These are phyloP conservation scores for Tolypocladium sp. DNA, from an alignment of 2,329 filamentous ascomycete genomes.

Conservation along the genomic window DNA sequence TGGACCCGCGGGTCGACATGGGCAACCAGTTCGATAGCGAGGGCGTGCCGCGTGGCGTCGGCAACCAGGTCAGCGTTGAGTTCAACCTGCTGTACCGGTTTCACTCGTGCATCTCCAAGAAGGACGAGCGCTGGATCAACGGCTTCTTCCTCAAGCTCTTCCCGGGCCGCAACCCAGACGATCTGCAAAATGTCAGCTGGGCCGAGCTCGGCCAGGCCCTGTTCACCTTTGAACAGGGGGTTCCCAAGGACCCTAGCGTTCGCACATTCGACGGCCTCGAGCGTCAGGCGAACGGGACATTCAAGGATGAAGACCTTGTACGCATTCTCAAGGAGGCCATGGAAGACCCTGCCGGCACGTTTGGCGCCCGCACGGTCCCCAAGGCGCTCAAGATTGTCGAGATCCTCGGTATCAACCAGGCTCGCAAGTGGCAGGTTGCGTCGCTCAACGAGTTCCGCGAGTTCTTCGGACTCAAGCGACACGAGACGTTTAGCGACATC, in stretches of 20 bases:
- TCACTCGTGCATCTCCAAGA: slow-evolving; percentile 51
- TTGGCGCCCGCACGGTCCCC: slow-evolving; percentile 51
- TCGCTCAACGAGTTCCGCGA: slow-evolving; percentile 57
- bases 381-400: slow-evolving; percentile 51
- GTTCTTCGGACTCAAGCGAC: slow-evolving; percentile 50
- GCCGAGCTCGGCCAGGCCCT: slow-evolving; percentile 28
- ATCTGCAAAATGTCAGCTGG: slow-evolving; percentile 22
- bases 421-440: slow-evolving; percentile 50
- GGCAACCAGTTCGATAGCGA: slow-evolving; percentile 34
- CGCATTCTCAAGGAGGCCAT: slow-evolving; percentile 47
- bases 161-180: slow-evolving; percentile 14
- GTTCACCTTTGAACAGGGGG: slow-evolving; percentile 25
- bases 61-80: slow-evolving; percentile 59
- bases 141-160: slow-evolving; percentile 41
- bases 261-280: slow-evolving; percentile 40
- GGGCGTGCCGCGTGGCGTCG: slow-evolving; percentile 44
- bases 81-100: slow-evolving; percentile 62
- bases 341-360: slow-evolving; percentile 50
- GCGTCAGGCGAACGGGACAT: slow-evolving; percentile 39
- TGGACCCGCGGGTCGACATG: slow-evolving; percentile 55
- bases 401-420: slow-evolving; percentile 52
- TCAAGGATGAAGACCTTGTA: slow-evolving; percentile 49
- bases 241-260: slow-evolving; percentile 32
- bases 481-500: slow-evolving; percentile 49
- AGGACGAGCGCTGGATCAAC: slow-evolving; percentile 54